Evolutionary conservation across 345 rosid species (phyloP).

Genomic region (Murraya paniculata): DNA sequence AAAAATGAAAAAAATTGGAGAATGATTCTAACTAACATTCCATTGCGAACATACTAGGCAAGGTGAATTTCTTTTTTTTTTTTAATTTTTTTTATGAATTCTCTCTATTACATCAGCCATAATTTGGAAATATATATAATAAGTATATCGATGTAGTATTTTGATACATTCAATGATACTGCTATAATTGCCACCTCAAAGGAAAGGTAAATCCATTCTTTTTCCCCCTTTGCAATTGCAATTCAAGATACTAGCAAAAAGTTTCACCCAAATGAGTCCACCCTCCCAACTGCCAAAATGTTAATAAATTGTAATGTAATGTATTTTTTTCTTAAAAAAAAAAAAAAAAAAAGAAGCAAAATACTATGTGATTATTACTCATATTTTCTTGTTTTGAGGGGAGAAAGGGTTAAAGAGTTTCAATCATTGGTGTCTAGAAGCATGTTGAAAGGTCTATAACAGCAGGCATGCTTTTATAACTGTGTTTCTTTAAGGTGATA

Average conservation of each 20-base stretch:
- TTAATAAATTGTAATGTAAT: too few species aligned
- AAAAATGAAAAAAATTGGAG: too few species aligned
- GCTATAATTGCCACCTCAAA: background rate
- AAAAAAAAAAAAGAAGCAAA: background rate
- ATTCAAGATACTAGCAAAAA: background rate
- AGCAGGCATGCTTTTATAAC: conserved; percentile 8
- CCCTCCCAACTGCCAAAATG: too few species aligned
- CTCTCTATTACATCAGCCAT: background rate
- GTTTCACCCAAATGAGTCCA: too few species aligned
- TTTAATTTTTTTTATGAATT: too few species aligned
- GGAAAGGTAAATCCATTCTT: background rate
- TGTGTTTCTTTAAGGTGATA: background rate
- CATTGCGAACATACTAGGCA: background rate
- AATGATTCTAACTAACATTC: background rate
- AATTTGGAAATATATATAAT: background rate
- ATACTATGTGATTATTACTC: background rate
- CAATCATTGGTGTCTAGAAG: conserved; percentile 4
- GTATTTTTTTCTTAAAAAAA: too few species aligned
- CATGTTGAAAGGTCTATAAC: conserved; percentile 1
- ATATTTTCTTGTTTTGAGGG: background rate
- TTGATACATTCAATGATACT: background rate
- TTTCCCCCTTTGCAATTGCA: background rate
- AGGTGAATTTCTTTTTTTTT: background rate
- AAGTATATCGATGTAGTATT: background rate
- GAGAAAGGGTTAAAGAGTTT: background rate